Percentiles rank a stretch among this genome's conserved stretches.
Conservation (phyloP, 2,329 filamentous ascomycete species). For the Fragosphaeria purpurea region DNA sequence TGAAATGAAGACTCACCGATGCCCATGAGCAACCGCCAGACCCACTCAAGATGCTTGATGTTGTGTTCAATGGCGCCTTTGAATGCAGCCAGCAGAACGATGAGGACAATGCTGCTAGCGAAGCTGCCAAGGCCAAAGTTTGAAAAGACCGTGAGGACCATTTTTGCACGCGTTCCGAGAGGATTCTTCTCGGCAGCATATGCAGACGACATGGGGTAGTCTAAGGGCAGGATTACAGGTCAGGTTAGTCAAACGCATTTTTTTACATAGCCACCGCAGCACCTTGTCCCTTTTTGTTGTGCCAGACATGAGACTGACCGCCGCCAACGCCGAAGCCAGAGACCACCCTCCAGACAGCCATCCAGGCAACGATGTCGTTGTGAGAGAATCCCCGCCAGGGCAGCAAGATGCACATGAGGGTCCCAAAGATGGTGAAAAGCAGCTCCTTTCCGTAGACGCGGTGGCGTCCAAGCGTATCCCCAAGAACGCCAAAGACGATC, state of each 20-base stretch:
- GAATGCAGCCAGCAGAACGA: conserved; percentile 1
- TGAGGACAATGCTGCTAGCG: not conserved
- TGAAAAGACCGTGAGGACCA: not conserved
- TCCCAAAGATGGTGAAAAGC: conserved; percentile 7
- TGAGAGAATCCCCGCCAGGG: not conserved
- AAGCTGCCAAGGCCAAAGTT: not conserved
- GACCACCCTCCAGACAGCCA: conserved; percentile 6
- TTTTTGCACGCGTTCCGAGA: not conserved
- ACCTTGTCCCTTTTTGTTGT: not conserved
- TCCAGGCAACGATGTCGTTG: not conserved
- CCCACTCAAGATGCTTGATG: not conserved
- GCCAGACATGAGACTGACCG: not conserved
- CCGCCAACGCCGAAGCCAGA: conserved; percentile 1
- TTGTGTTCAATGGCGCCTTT: not conserved
- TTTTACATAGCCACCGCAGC: too few relatives aligned
- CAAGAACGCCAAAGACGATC: conserved; percentile 52
- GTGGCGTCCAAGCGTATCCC: conserved; percentile 53
- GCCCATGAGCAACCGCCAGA: conserved; percentile 1
- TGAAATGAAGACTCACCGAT: not conserved
- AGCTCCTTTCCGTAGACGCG: conserved; percentile 58
- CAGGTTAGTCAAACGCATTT: not conserved
- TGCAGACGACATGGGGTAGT: conserved; percentile 3
- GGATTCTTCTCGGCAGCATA: not conserved
- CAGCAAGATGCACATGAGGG: conserved; percentile 3
- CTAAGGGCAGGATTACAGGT: not conserved